Conservation (phyloP, 2,329 filamentous ascomycete genomes). For the Apiospora saccharicola region DNA sequence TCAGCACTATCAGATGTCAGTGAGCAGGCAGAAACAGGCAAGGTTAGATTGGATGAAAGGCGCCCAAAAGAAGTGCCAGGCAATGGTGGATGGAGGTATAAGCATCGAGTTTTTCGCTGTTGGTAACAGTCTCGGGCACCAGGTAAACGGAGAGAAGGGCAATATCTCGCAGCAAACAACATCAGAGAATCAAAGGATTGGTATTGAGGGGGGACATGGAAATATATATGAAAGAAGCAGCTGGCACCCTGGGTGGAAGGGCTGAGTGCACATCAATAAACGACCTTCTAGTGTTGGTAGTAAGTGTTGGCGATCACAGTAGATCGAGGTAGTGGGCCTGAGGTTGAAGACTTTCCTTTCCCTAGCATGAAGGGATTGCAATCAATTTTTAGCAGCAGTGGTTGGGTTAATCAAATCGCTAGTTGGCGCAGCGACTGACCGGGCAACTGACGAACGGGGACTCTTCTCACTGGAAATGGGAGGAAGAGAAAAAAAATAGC, state of each 20-base stretch:
- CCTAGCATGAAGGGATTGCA: neutral
- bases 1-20: neutral
- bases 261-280: slow-evolving; percentile 2
- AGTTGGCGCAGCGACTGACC: slow-evolving; percentile 15
- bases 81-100: neutral
- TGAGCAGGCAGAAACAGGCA: neutral
- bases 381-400: slow-evolving; percentile 1
- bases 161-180: neutral
- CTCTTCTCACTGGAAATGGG: neutral
- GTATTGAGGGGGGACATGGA: neutral
- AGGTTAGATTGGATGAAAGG: neutral
- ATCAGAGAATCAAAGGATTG: neutral
- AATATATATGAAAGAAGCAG: neutral
- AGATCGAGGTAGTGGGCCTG: neutral
- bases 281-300: slow-evolving; percentile 11
- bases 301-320: slow-evolving; percentile 12
- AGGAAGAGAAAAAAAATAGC: neutral
- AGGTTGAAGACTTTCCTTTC: slow-evolving; percentile 10
- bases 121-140: neutral
- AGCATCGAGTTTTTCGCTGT: neutral
- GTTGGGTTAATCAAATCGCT: slow-evolving; percentile 5
- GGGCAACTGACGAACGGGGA: neutral
- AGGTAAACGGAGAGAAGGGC: neutral
- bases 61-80: neutral
- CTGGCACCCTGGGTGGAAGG: neutral